Percentiles rank a stretch among this genome's conserved stretches.
Conservation (phyloP, 148 eudicot species). For the Cornus suecica region DNA sequence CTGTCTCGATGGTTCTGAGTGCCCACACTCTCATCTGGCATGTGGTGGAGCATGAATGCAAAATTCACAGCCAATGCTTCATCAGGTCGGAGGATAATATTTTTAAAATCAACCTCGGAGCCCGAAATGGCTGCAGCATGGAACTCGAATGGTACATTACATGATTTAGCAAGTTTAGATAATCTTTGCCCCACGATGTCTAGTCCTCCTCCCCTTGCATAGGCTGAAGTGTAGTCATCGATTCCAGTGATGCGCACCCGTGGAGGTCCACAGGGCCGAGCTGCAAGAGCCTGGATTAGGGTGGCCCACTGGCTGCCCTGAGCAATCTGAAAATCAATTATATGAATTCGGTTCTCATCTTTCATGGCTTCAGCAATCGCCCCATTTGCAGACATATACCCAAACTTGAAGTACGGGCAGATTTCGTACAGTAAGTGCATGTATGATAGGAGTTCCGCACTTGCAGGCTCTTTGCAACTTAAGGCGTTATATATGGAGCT, state of each 20-base stretch:
- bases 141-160: constrained; percentile 50
- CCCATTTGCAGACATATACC: constrained; percentile 62
- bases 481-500: constrained; percentile 50
- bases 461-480: constrained; percentile 48
- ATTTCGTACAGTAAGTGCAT: constrained; percentile 55
- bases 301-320: constrained; percentile 61
- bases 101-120: constrained; percentile 19
- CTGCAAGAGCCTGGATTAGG: constrained; percentile 54
- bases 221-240: constrained; percentile 42
- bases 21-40: constrained; percentile 57
- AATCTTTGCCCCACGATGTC: constrained; percentile 40
- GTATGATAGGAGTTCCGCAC: constrained; percentile 43
- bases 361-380: constrained; percentile 54
- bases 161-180: constrained; percentile 30
- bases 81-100: constrained; percentile 37
- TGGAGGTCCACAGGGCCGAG: constrained; percentile 61
- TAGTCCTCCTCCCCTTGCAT: constrained; percentile 49
- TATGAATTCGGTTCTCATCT: constrained; percentile 46
- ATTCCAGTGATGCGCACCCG: constrained; percentile 49
- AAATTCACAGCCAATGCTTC: constrained; percentile 56
- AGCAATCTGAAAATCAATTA: constrained; percentile 57
- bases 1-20: constrained; percentile 45
- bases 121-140: constrained; percentile 33
- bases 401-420: constrained; percentile 62
- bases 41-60: constrained; percentile 50